Conservation (phyloP, 179 eudicot genomes). For the Camellia oleifera region DNA sequence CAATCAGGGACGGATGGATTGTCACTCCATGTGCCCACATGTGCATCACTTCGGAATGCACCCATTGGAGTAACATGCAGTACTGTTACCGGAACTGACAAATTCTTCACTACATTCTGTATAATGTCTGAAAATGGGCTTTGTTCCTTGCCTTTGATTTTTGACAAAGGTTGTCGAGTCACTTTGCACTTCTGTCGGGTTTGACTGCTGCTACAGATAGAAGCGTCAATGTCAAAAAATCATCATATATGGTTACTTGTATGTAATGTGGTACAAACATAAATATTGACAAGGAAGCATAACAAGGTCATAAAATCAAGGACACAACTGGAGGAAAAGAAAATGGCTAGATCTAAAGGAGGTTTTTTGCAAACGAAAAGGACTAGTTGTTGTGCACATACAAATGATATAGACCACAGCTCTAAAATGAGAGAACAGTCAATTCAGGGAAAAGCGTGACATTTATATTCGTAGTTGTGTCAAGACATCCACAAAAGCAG, state of each 20-base stretch:
- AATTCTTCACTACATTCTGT: slow-evolving; percentile 33
- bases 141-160: slow-evolving; percentile 29
- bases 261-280: neutral
- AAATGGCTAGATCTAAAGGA: neutral
- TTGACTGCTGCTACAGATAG: slow-evolving; percentile 32
- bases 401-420: neutral
- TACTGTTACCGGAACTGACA: slow-evolving; percentile 48
- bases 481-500: neutral
- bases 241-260: neutral
- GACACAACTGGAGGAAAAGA: too few relatives aligned
- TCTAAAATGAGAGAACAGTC: neutral
- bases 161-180: slow-evolving; percentile 38
- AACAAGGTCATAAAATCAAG: neutral
- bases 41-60: slow-evolving; percentile 68
- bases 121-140: slow-evolving; percentile 49
- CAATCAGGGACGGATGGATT: slow-evolving; percentile 45
- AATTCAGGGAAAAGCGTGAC: neutral
- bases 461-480: neutral
- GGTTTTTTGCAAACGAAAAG: neutral
- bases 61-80: slow-evolving; percentile 63
- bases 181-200: slow-evolving; percentile 48
- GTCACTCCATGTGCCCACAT: slow-evolving; percentile 72
- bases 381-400: neutral
- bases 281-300: neutral
- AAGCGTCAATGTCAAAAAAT: slow-evolving; percentile 8